Base-by-base conservation (phyloP, 225 moss, liverwort and hornwort species). In the Anthoceros angustus region DNA sequence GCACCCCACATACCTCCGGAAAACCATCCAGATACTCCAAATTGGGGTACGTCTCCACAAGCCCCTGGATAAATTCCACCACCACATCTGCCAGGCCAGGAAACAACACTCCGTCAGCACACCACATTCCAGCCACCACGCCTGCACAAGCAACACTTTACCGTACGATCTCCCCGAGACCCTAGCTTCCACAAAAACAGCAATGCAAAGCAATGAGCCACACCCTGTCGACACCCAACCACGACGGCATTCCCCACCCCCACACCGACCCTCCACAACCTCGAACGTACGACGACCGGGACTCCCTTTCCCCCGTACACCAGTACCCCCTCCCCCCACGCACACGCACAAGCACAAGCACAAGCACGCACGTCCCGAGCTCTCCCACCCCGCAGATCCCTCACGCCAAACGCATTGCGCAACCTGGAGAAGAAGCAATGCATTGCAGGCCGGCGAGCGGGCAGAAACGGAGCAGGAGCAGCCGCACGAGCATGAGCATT, bases 21-120 rank as follows among this genome's bases (percentile, higher is more conserved):
- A 98, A 79, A 61, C 95, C 95, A 77, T 98, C 91, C 69, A 98
- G 77, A 66, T 98, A 91, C 5, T 88, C 82, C 40, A 98, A 86
- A 62, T 86, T 79, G 40, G 91, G 91, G 64, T 91, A 98, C 6
- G 91, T 91, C 82, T 98, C 95, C 62, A 91, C 88, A 64, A 98
- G 72, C 62, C 95, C 95, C 79, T 98, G 86, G 46, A 98, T 98
- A n/a, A 86, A 72, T 73, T 98, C 95, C 68, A 81, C 82, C 50
- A 98, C 95, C 72, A 83, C 86, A 72, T 98, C 95, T 95, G 79
- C 66, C 55, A 15, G 43, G 12, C 43, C 66, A 8, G 16, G 9
- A 71, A 7, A 61, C 15, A 50, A 0, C 32, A 0, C 46, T 2
- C 46, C 46, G 46, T 48, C 2, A 2, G 18, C 2, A 2, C 12